These are phyloP conservation scores for Paraphaeosphaeria minitans DNA, from an alignment of 2,329 filamentous ascomycete species.

Conservation along the genomic window DNA sequence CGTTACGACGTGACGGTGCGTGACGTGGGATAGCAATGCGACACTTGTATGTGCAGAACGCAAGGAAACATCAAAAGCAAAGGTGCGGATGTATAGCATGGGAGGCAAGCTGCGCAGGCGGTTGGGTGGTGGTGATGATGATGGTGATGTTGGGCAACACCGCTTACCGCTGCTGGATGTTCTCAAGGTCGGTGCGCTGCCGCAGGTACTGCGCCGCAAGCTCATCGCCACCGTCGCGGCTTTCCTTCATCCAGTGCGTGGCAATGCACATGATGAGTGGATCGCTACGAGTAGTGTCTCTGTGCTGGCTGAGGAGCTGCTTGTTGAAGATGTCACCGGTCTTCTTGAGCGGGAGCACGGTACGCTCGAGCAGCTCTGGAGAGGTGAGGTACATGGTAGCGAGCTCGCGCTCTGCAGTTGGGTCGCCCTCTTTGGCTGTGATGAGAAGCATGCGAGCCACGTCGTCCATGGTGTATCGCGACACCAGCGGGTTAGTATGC, in stretches of 20 bases:
- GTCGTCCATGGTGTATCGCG: constrained; percentile 74
- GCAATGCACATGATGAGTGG: constrained; percentile 91
- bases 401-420: constrained; percentile 88
- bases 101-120: constrained; percentile 11
- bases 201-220: constrained; percentile 81
- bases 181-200: constrained; percentile 69
- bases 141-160: constrained; percentile 7
- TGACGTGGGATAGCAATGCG: constrained; percentile 18
- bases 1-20: constrained; percentile 13
- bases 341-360: constrained; percentile 81
- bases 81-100: constrained; percentile 10
- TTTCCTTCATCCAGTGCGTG: constrained; percentile 96
- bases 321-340: constrained; percentile 90
- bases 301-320: constrained; percentile 72
- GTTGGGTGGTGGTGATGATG: constrained; percentile 4
- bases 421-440: constrained; percentile 88
- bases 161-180: constrained; percentile 53
- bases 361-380: constrained; percentile 79
- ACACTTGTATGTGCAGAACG: constrained; percentile 8
- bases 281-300: constrained; percentile 71
- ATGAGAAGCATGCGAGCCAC: constrained; percentile 90
- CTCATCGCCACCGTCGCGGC: constrained; percentile 82
- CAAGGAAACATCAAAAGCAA: neutral
- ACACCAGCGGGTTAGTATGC: constrained; percentile 48
- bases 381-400: constrained; percentile 92